Base-by-base conservation (phyloP, 352 stramenopile species). In the Globisporangium megalacanthum region DNA sequence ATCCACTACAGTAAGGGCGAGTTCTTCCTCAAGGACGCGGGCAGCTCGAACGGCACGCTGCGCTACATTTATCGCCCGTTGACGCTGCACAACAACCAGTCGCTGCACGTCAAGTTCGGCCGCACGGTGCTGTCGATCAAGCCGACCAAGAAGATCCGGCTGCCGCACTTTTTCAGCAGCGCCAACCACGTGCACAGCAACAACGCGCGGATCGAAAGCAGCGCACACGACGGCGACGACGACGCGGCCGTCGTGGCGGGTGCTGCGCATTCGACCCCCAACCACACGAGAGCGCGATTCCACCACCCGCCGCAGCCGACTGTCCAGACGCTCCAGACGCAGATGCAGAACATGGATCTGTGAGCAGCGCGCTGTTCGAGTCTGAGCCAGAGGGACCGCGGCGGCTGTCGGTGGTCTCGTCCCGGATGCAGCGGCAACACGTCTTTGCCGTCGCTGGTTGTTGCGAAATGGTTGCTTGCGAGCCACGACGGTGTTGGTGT, bases 1-100 rank as follows among this genome's bases (percentile, higher is more conserved):
- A 97, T 98, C 61, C 83, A 96, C 44, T 97, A 97, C 62, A 85
- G 88, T 15, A 94, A 94, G 39, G 94, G 92, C 15, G 89, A 98
- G 73, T 98, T 97, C 50, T 86, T 97, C 62, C 86, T 98, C 44
- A 97, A 95, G 49, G 94, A 98, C 68, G 94, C 89, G 0, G 89
- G 89, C 14, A 97, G 86, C 35, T 98, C 91, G 2, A 98, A 98
- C 66, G 94, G 94, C 52, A 97, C 88, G 41, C 78, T 98, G 70
- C 76, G 95, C 31, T 98, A 98, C 76, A 86, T 98, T n/a, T 92
- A 96, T 59, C 78, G 88, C 17, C 92, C 94, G 6, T 75, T 98
- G 44, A 92, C 94, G 57, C 73, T 98, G 14, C 79, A 91, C 59
- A 91, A 89, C 75, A 92, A 92, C 65, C 81, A 92, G 69, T 89